Base-by-base conservation (phyloP, 768 basidiomycete species). In the Holtermannia corniformis region DNA sequence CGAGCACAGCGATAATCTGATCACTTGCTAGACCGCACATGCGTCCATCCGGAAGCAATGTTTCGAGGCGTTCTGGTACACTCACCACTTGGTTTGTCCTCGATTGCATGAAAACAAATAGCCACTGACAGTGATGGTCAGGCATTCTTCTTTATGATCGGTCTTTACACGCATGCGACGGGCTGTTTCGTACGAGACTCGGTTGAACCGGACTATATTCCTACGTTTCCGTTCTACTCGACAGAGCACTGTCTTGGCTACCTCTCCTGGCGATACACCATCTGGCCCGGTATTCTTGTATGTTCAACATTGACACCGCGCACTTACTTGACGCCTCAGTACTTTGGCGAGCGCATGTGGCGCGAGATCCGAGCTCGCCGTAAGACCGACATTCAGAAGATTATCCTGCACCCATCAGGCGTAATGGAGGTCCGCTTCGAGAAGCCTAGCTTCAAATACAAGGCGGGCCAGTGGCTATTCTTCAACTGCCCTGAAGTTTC, bases 31-130 rank as follows among this genome's bases (percentile, higher is more conserved):
- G 32, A 91, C 89, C 20, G 89, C 91, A 2, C 87, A 91, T 73
- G 78, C 81, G 66, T 89, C 86, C 73, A 83, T 96, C 58, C 85
- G 91, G 60, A 72, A 79, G 55, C 87, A 90, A 72, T 87, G 83
- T 76, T 95, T 92, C 73, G 91, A 96, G 72, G 87, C 81, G 1
- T 96, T 96, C 77, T 93, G 90, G 90, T 93, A 91, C 72, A 91
- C 90, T 27, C 91, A 93, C 60, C 91, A 92, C 41, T 55, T 68
- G 22, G 63, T 64, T 28, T 20, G 60, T 52, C 4, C 22, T 16
- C 16, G 11, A n/a, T n/a, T n/a, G n/a, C n/a, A n/a, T n/a, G n/a
- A n/a, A n/a, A n/a, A n/a, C n/a, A n/a, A n/a, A n/a, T 22, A 0
- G 1, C 21, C 32, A 5, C 22, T 12, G 22, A 47, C 24, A n/a